Conservation (phyloP, 1,284 basidiomycete species). For the Pterulicium gracile region DNA sequence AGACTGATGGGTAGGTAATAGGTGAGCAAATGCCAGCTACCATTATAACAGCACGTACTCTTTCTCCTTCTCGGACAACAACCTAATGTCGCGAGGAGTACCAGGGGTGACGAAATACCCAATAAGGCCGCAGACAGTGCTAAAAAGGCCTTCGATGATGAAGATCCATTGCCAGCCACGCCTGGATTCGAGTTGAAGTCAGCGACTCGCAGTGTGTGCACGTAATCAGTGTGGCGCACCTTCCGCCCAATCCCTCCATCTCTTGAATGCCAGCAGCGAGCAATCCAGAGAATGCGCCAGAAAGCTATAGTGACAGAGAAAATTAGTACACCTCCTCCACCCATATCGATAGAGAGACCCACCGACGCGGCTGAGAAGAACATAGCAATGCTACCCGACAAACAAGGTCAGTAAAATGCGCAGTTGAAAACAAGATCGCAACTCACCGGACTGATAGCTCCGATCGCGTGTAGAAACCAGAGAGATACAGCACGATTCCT, state of each 20-base stretch:
- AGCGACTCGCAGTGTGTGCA: slow-evolving; percentile 10
- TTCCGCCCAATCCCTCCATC: slow-evolving; percentile 57
- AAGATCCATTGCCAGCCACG: slow-evolving; percentile 55
- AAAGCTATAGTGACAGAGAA: slow-evolving; percentile 22
- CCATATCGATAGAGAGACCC: no score
- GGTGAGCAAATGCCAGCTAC: no score
- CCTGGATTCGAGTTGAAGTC: slow-evolving; percentile 7
- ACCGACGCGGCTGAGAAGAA: slow-evolving; percentile 60
- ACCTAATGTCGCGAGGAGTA: slow-evolving; percentile 30
- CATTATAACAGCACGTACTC: no score
- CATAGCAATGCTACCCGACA: slow-evolving; percentile 32
- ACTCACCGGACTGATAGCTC: slow-evolving; percentile 24
- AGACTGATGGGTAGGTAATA: slow-evolving; percentile 9
- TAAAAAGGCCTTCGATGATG: slow-evolving; percentile 68
- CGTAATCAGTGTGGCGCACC: slow-evolving; percentile 28
- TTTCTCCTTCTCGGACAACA: slow-evolving; percentile 31
- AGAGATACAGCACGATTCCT: slow-evolving; percentile 44
- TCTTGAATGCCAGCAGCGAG: slow-evolving; percentile 57
- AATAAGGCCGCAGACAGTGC: slow-evolving; percentile 38
- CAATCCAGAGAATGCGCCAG: slow-evolving; percentile 59
- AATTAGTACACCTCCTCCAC: no score
- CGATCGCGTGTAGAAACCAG: slow-evolving; percentile 27
- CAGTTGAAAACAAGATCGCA: not conserved
- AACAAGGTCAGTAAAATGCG: slow-evolving; percentile 5
- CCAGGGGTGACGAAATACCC: slow-evolving; percentile 40